These are phyloP conservation scores for Wallacemonas sp. DNA, from an alignment of 208 protist species.

Conservation along the genomic window DNA sequence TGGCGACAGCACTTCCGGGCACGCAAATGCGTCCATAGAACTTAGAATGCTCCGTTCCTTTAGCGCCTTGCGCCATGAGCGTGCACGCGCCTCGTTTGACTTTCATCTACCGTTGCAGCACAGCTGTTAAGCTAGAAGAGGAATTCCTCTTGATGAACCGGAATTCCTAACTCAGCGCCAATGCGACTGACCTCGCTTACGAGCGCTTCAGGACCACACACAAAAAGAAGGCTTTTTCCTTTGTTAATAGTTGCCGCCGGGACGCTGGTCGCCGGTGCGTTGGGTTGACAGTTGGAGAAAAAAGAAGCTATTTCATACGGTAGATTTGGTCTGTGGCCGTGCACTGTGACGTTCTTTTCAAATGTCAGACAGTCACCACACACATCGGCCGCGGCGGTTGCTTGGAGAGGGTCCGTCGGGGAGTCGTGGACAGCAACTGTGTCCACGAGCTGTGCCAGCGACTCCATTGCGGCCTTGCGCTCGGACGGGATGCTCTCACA, in stretches of 20 bases:
- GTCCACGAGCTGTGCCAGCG: not conserved
- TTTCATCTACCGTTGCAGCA: no score
- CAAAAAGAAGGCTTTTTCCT: slow-evolving; percentile 25
- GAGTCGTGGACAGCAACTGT: not conserved
- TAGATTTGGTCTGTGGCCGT: slow-evolving; percentile 10
- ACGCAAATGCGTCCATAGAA: no score
- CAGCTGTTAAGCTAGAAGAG: slow-evolving; percentile 6
- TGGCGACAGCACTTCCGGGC: no score
- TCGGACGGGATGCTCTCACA: not conserved
- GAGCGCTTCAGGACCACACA: slow-evolving; percentile 28
- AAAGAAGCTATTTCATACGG: slow-evolving; percentile 9
- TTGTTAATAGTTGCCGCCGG: not conserved
- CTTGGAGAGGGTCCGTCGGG: no score
- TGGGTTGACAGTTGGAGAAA: slow-evolving; percentile 4
- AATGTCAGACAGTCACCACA: not conserved
- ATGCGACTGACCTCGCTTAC: slow-evolving; percentile 16
- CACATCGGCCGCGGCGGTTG: not conserved
- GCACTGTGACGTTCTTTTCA: not conserved
- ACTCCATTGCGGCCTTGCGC: slow-evolving; percentile 3
- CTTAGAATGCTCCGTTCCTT: no score
- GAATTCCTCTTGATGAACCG: slow-evolving; percentile 31
- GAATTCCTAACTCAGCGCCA: slow-evolving; percentile 11
- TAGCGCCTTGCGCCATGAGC: no score
- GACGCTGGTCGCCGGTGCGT: not conserved
- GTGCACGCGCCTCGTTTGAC: no score